phyloP scores from a whole-genome alignment of 257 asterid species.

The Solanum arcanum region DNA sequence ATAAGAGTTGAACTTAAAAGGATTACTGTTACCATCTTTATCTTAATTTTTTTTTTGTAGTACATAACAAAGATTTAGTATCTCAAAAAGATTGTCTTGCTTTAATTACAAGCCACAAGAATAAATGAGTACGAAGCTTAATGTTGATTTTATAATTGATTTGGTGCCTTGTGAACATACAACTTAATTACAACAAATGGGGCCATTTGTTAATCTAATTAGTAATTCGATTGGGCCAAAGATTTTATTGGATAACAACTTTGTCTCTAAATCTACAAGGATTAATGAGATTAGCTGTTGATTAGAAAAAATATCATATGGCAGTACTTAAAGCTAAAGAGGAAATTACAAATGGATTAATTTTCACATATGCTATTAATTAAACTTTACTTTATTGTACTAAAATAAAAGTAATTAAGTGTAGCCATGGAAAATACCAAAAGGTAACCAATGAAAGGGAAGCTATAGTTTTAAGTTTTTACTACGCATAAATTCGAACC shows the following conservation, averaged over 20 bases:
- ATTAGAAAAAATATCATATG: not conserved
- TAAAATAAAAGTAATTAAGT: not conserved
- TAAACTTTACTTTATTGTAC: not conserved
- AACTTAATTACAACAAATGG: not conserved
- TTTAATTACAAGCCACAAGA: not conserved
- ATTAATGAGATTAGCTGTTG: not conserved
- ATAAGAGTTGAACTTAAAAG: not conserved
- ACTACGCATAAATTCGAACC: not conserved
- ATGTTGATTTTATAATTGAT: not conserved
- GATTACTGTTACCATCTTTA: not conserved
- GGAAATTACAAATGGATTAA: not conserved
- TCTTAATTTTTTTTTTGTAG: not conserved
- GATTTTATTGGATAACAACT: not conserved
- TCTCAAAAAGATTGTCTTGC: not conserved
- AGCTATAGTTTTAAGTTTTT: not conserved
- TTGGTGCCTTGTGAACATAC: not conserved
- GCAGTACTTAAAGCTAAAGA: not conserved
- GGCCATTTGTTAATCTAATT: not conserved
- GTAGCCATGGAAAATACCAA: not conserved
- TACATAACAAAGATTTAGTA: not conserved
- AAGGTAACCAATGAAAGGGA: not conserved
- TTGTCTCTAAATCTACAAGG: not conserved
- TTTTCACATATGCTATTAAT: not conserved
- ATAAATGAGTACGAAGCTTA: not conserved
- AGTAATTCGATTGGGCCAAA: not conserved